Base-by-base conservation (phyloP, 768 basidiomycete genomes). In the Paxillus involutus region DNA sequence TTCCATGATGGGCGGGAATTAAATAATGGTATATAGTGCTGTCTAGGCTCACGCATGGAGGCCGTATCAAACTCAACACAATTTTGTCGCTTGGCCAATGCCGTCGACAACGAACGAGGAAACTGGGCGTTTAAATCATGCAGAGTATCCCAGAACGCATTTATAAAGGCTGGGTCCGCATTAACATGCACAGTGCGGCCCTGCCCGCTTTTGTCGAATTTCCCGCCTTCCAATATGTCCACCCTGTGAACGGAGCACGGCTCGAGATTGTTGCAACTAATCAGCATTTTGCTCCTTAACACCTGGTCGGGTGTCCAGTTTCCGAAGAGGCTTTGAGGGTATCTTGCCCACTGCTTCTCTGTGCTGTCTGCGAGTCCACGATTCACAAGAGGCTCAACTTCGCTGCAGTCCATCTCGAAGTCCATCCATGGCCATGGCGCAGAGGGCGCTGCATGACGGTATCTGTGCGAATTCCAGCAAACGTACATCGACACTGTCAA, bases 281-380 rank as follows among this genome's bases (percentile, higher is more conserved):
- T 51, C 50, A 64, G 39, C 69, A 78, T 75, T 49, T 63, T 58
- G 42, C 73, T 74, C 44, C 68, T 62, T 0, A 37, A 0, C 17
- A 77, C 71, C 47, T 83, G 82, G 13, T 63, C 64, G 6, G 62
- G 63, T 0, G 79, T 82, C 83, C 83, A 83, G 54, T 83, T 85
- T 11, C 78, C 78, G 55, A 80, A 85, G 12, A 76, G 66, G 1
- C 77, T 75, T 53, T 80, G 77, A 0, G 83, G 82, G 58, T 84
- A 84, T 55, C 49, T 44, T 7, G 50, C 35, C 76, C 76, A 78
- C 4, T 16, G 45, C 10, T 54, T 41, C 21, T 45, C 12, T 21
- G 11, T 4, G 3, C 26, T 14, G 16, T 14, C 7, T 4, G 14
- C 9, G 24, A 21, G 6, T 9, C n/a, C 14, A 3, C 1, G 14